Base-by-base conservation (phyloP, 176 grass and related monocot genomes). In the Carex myosuroides region DNA sequence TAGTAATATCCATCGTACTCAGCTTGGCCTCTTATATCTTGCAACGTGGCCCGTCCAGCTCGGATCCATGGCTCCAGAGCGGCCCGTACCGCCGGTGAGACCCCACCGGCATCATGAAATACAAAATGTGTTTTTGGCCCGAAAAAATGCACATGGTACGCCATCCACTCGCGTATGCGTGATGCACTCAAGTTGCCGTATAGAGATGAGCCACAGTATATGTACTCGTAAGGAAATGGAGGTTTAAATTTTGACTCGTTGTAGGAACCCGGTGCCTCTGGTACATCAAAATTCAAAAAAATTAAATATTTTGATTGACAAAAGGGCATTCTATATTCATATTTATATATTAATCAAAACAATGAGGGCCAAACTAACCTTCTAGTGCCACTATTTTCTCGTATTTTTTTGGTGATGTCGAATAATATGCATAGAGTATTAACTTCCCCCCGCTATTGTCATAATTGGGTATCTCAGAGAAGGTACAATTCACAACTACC, bases 401-500 rank as follows among this genome's bases (percentile, higher is more conserved):
- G 73, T 84, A 85, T 42, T 81, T 64, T 46, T 60, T 65, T 3
- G 88, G 12, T 1, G 87, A 85, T 26, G 21, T 10, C 2, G 89
- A 92, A 86, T 99, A 87, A 87, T 93, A 90, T 22, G 96, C 93
- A 93, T 93, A 84, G 18, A 95, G 87, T 17, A 93, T 10, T 53
- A 99, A 89, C 13, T 68, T 61, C 0, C 96, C 96, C 10, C 96
- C 96, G 0, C 86, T 83, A 55, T 87, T 90, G 91, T 99, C 85
- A 42, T 90, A 39, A 79, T 99, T 99, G 64, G 96, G 96, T 12
- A 73, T 50, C 1, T 8, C 16, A 2, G 88, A 21, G 89, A 99
- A 99, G 3, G 96, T 99, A 91, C 96, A 99, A 89, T 99, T 99
- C 9, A 95, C 96, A 74, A 99, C 83, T 50, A 99, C 93, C 18